These are phyloP conservation scores for Brasilioporus rufonigricans DNA, from an alignment of 768 basidiomycete species.

Conservation along the genomic window DNA sequence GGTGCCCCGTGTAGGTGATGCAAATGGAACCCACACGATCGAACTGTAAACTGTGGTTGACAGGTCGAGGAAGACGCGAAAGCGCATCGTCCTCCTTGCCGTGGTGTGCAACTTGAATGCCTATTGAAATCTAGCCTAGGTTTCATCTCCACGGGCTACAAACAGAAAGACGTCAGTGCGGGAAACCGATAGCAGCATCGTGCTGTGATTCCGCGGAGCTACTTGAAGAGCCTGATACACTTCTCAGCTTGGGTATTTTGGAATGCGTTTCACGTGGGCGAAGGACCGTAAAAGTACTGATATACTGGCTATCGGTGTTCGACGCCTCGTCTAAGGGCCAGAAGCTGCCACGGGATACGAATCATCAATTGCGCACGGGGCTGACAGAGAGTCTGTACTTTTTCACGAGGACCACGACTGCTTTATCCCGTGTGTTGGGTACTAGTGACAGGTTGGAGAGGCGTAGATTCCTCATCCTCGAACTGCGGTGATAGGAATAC, in stretches of 20 bases:
- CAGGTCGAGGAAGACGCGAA: constrained; percentile 35
- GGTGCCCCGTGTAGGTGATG: constrained; percentile 33
- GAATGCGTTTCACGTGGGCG: constrained; percentile 18
- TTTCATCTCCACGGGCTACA: constrained; percentile 6
- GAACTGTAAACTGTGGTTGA: constrained; percentile 48
- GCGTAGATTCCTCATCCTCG: constrained; percentile 1
- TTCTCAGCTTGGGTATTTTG: constrained; percentile 31
- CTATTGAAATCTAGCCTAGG: not conserved
- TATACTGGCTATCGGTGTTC: constrained; percentile 10
- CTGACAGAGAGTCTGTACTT: constrained; percentile 21
- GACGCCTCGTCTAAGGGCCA: constrained; percentile 13
- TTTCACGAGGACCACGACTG: constrained; percentile 38
- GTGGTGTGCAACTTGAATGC: not conserved
- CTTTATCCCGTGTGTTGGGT: constrained; percentile 19
- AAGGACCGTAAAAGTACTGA: not conserved
- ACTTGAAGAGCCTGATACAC: constrained; percentile 25
- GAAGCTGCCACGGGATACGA: not conserved
- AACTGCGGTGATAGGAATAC: too few relatives aligned
- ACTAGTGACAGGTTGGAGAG: not conserved
- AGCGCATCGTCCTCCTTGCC: constrained; percentile 24
- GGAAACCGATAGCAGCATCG: not conserved
- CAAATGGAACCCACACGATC: constrained; percentile 40
- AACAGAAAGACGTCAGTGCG: not conserved
- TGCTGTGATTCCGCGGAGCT: constrained; percentile 18
- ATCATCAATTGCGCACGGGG: constrained; percentile 2